Percentiles rank a stretch among this genome's conserved stretches.
Evolutionary conservation across 2,329 filamentous ascomycete species (phyloP).

Genomic region (Trichoderma sp.): DNA sequence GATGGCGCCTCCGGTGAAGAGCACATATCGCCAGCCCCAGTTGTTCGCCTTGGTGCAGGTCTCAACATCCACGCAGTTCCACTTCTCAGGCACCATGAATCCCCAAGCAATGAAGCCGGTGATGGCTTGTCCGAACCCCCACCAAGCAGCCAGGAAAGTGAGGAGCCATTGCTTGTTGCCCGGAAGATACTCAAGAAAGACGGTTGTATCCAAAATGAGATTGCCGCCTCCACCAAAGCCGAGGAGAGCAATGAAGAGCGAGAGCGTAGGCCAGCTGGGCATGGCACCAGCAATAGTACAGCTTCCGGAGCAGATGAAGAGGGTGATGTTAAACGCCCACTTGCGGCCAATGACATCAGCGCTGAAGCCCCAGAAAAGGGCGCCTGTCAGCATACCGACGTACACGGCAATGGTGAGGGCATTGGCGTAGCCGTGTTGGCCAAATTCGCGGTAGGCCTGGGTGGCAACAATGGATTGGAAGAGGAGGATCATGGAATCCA

Average conservation of each 20-base stretch:
- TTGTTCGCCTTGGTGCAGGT: slow-evolving; percentile 51
- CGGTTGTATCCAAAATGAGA: slow-evolving; percentile 52
- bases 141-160: slow-evolving; percentile 49
- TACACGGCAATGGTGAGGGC: slow-evolving; percentile 65
- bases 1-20: slow-evolving; percentile 49
- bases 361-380: slow-evolving; percentile 68
- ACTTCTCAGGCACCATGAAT: slow-evolving; percentile 51
- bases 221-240: slow-evolving; percentile 62
- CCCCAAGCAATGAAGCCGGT: slow-evolving; percentile 49
- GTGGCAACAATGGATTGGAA: slow-evolving; percentile 65
- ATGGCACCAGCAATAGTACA: slow-evolving; percentile 65
- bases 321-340: slow-evolving; percentile 67
- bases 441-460: slow-evolving; percentile 62
- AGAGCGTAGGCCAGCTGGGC: slow-evolving; percentile 66
- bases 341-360: slow-evolving; percentile 69
- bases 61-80: slow-evolving; percentile 43
- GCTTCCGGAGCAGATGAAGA: slow-evolving; percentile 61
- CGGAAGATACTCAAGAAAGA: slow-evolving; percentile 55
- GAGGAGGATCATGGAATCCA: slow-evolving; percentile 50
- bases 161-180: slow-evolving; percentile 51
- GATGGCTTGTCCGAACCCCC: slow-evolving; percentile 55
- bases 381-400: slow-evolving; percentile 56
- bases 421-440: slow-evolving; percentile 52
- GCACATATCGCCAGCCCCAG: slow-evolving; percentile 52
- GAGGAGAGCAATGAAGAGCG: slow-evolving; percentile 62